Base-by-base conservation (phyloP, 495 filamentous ascomycete genomes). In the Penicillium maclennaniae region DNA sequence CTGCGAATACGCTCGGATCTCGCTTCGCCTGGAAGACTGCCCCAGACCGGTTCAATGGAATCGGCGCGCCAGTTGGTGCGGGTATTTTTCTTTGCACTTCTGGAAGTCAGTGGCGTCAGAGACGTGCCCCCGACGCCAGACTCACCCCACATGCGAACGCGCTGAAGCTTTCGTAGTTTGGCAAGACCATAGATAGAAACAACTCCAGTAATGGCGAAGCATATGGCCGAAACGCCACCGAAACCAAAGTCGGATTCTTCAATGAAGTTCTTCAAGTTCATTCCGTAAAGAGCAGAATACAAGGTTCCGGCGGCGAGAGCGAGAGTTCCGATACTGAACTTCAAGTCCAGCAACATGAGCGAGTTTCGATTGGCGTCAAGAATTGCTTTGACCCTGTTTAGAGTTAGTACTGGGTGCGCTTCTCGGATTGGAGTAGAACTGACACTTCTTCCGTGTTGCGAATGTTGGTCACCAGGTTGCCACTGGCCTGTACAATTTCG, bases 361-460 rank as follows among this genome's bases (percentile, higher is more conserved):
- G 89, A 89, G 79, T 98, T 98, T 55, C 93, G 95, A 67, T 98
- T 98, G 37, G 79, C 91, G 67, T 98, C 93, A 45, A 98, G 86
- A 59, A 98, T 97, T 28, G 95, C 95, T 62, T 92, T 93, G 44
- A 97, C 88, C 38, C 92, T 93, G 58, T 44, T 45, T 27, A 34
- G 4, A 10, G 23, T 66, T 60, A 65, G 45, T 31, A 46, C 34
- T 43, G 20, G 25, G 17, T 23, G n/a, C 19, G n/a, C 19, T 46
- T 44, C n/a, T 36, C 15, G 36, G n/a, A 12, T 4, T 23, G 42
- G 36, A 37, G 36, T 14, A 4, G 16, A 43, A 67, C 83, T 76
- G 74, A 96, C 92, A 98, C 93, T 79, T 98, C 93, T 72, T 98
- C 93, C 0, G 93, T 98, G 63, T 96, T 98, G 51, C 93, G 84